These are phyloP conservation scores for Phlebiopsis gigantea DNA, from an alignment of 768 basidiomycete species.

Conservation along the genomic window DNA sequence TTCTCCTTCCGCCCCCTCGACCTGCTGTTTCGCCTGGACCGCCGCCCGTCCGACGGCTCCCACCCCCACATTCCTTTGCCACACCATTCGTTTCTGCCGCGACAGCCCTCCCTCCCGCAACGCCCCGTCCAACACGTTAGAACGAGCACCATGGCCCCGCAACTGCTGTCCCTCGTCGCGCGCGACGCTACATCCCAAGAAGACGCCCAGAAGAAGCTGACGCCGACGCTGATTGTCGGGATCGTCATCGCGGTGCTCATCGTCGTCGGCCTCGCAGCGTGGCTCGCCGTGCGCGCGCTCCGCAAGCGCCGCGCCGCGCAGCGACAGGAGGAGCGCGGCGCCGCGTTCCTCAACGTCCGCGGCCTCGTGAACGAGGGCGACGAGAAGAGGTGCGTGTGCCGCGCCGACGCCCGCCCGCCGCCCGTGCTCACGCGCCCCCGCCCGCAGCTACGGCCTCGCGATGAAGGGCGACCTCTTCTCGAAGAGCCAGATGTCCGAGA, in stretches of 20 bases:
- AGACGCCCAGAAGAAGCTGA: slow-evolving; percentile 11
- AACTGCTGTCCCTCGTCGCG: neutral
- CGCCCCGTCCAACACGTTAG: neutral
- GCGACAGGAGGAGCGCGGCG: slow-evolving; percentile 32
- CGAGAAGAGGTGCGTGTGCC: slow-evolving; percentile 13
- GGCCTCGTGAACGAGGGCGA: slow-evolving; percentile 37
- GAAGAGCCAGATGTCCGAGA: slow-evolving; percentile 36
- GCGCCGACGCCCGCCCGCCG: neutral
- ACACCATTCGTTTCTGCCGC: slow-evolving; percentile 4
- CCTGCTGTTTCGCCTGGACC: neutral
- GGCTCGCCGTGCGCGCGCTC: slow-evolving; percentile 37
- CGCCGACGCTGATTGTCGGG: slow-evolving; percentile 42
- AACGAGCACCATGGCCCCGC: neutral
- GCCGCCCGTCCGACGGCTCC: neutral
- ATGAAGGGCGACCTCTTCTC: slow-evolving; percentile 31
- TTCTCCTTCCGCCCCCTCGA: neutral
- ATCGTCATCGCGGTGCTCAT: slow-evolving; percentile 43
- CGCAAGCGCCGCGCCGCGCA: slow-evolving; percentile 35
- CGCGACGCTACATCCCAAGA: neutral
- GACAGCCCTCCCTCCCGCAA: neutral
- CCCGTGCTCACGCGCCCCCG: neutral
- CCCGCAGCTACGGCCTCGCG: neutral
- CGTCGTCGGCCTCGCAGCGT: slow-evolving; percentile 32
- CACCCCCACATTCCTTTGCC: slow-evolving; percentile 2
- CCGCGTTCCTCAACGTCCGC: slow-evolving; percentile 44